A percentile compares a stretch with the other conserved stretches of the same genome.
Conservation (phyloP, 345 rosid genomes). For the Populus ilicifolia region DNA sequence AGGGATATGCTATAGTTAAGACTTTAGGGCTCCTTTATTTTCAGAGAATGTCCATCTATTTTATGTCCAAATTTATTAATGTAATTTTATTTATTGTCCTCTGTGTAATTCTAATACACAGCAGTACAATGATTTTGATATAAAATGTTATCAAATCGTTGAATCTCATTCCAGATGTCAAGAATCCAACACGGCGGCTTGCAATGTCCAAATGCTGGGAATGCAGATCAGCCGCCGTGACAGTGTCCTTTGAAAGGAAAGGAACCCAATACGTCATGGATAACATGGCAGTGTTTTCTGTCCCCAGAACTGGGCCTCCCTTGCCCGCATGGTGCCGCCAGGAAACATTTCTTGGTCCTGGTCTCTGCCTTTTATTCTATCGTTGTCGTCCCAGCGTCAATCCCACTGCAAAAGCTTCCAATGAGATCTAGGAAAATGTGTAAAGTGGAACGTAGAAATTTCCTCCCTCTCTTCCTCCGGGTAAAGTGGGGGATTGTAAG, state of each 20-base stretch:
- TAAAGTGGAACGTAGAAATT: background rate
- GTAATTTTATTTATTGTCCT: no score
- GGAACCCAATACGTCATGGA: no score
- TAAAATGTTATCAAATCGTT: no score
- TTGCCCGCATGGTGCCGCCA: background rate
- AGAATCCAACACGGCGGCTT: background rate
- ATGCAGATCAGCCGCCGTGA: background rate
- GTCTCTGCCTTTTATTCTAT: slow-evolving; percentile 8
- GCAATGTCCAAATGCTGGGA: background rate
- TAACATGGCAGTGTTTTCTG: background rate
- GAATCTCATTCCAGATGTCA: background rate
- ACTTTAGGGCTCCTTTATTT: no score
- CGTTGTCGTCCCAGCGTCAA: background rate
- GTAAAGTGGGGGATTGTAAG: background rate
- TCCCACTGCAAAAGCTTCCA: slow-evolving; percentile 12
- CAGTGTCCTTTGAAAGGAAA: no score
- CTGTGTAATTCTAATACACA: no score
- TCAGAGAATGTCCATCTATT: no score
- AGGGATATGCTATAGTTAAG: no score
- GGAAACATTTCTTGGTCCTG: background rate
- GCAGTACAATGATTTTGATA: no score
- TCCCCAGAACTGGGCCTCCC: background rate
- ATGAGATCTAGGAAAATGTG: slow-evolving; percentile 11
- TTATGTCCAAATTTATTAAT: no score
- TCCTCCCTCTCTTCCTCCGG: background rate